phyloP scores from a whole-genome alignment of 2,329 filamentous ascomycete genomes.

The Scortechinia acanthostroma region DNA sequence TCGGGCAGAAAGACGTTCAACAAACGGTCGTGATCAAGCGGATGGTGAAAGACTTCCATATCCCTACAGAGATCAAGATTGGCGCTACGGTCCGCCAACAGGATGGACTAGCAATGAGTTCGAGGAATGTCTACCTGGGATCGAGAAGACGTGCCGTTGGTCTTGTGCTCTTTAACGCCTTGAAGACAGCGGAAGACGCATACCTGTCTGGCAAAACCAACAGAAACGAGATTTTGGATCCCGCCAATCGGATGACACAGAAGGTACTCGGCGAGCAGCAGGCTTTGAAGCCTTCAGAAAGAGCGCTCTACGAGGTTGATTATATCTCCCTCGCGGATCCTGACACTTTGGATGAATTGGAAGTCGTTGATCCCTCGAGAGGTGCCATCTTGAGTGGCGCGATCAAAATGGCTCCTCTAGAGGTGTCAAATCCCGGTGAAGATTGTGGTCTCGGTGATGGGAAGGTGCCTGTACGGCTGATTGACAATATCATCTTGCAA shows the following conservation, averaged over 20 bases:
- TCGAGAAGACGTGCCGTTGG: conserved; percentile 45
- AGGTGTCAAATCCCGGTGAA: conserved; percentile 16
- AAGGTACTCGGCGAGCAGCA: conserved; percentile 39
- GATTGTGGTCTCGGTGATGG: conserved; percentile 11
- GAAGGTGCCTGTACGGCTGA: conserved; percentile 56
- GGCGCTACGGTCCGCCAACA: conserved; percentile 46
- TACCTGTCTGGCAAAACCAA: conserved; percentile 39
- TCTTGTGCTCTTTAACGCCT: conserved; percentile 44
- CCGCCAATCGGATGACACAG: conserved; percentile 32
- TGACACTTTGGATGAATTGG: conserved; percentile 50
- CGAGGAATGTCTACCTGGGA: conserved; percentile 60
- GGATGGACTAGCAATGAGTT: conserved; percentile 60
- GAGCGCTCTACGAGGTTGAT: conserved; percentile 52
- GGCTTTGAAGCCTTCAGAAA: conserved; percentile 30
- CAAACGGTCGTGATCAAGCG: conserved; percentile 59
- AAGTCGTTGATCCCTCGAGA: conserved; percentile 39
- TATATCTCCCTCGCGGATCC: conserved; percentile 62
- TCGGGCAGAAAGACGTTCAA: conserved; percentile 66
- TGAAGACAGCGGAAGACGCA: conserved; percentile 45
- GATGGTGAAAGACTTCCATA: conserved; percentile 57
- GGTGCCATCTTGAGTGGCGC: conserved; percentile 55
- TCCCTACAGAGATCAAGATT: conserved; percentile 49
- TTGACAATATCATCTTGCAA: conserved; percentile 54
- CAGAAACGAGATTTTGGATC: conserved; percentile 30
- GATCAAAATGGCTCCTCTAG: conserved; percentile 55